These are phyloP conservation scores for Ramularia endophylla DNA, from an alignment of 2,329 filamentous ascomycete species.

Conservation along the genomic window DNA sequence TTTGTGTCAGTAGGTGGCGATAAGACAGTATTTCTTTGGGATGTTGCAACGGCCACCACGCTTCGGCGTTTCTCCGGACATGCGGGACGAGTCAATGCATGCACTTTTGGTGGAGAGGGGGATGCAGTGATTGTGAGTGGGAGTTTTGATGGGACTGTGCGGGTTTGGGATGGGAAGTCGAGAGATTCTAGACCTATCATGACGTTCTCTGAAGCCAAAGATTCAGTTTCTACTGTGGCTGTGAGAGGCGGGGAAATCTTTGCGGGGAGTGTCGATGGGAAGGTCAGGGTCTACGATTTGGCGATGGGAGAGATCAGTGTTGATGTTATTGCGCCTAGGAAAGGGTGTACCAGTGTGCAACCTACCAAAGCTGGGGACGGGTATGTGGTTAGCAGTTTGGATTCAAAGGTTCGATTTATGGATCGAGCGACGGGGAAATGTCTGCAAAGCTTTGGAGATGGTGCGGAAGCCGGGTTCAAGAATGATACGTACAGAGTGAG, in stretches of 20 bases:
- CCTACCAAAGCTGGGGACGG: conserved; percentile 68
- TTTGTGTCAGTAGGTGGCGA: conserved; percentile 90
- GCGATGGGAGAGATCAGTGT: conserved; percentile 64
- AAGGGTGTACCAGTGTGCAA: conserved; percentile 64
- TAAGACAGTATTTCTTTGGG: conserved; percentile 88
- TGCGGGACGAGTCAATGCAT: conserved; percentile 67
- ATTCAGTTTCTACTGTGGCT: conserved; percentile 52
- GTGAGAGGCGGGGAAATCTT: conserved; percentile 52
- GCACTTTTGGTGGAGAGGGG: conserved; percentile 69
- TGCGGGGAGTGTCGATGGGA: conserved; percentile 76
- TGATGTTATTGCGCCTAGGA: conserved; percentile 55
- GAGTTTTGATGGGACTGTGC: conserved; percentile 67
- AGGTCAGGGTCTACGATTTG: conserved; percentile 75
- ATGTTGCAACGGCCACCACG: conserved; percentile 75
- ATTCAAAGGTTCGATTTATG: conserved; percentile 72
- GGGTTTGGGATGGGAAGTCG: conserved; percentile 63
- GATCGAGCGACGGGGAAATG: conserved; percentile 69
- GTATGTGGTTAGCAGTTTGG: conserved; percentile 67
- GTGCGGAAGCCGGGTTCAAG: conserved; percentile 42
- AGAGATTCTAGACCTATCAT: conserved; percentile 60
- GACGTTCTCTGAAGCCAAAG: conserved; percentile 65
- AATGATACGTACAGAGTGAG: conserved; percentile 72
- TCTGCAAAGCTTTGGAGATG: conserved; percentile 62
- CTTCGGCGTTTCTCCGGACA: conserved; percentile 64
- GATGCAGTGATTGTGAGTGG: conserved; percentile 67